Base-by-base conservation (phyloP, 495 filamentous ascomycete species). In the Rhizodiscina lignyota region DNA sequence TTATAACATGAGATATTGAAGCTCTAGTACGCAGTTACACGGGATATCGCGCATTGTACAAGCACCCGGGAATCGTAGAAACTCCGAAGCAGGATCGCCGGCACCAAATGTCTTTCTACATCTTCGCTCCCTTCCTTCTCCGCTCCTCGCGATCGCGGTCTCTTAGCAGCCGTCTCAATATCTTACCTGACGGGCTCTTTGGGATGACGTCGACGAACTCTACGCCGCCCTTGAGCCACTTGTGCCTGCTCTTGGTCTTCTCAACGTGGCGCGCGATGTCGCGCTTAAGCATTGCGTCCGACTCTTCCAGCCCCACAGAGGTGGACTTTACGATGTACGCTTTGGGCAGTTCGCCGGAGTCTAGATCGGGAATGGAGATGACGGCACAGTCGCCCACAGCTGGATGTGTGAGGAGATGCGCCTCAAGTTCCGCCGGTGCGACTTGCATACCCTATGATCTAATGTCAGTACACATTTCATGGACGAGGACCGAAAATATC, bases 131-230 rank as follows among this genome's bases (percentile, higher is more conserved):
- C 34, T 67, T 61, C 35, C 64, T 64, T 48, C 72, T 66, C 52
- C 74, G 68, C 30, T 60, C 65, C 51, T 75, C 79, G 56, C 64
- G 80, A 54, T 87, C 83, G 51, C 69, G 67, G 49, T 96, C 87
- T 23, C 83, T 69, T 37, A 96, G 55, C 44, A 91, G 45, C 15
- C 83, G 65, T 27, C 85, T 62, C 49, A 96, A 51, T 43, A 96
- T 94, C 74, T 96, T 94, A 10, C 86, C 86, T 51, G 77, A 84
- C 0, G 87, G 79, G 45, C 80, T 91, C 65, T 94, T 94, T 15
- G 87, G 86, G 38, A 94, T 68, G 0, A 43, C 61, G 40, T 76
- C 70, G 19, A 77, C 55, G 47, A 94, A 94, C 47, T 76, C 68
- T 5, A 93, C 63, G 4, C 85, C 83, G 3, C 84, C 85, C 54